Percentiles rank a stretch among this genome's conserved stretches.
Conservation (phyloP, 768 basidiomycete genomes). For the Filobasidium wieringae region DNA sequence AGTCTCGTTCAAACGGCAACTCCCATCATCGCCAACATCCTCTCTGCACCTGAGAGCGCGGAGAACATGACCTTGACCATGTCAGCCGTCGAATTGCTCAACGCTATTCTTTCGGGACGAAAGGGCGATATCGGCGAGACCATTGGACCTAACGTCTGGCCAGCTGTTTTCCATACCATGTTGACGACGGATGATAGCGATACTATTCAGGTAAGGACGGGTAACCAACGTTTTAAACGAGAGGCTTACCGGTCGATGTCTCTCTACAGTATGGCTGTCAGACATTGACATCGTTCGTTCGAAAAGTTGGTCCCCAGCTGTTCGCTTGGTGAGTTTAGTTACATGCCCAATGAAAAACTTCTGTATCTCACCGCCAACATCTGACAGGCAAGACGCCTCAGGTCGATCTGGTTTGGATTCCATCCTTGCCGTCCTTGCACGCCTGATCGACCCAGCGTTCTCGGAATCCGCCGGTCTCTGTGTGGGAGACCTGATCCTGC, state of each 20-base stretch:
- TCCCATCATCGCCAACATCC: constrained; percentile 57
- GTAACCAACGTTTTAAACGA: background rate
- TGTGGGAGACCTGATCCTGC: constrained; percentile 89
- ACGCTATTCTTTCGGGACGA: constrained; percentile 58
- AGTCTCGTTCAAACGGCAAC: constrained; percentile 61
- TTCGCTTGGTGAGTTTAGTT: constrained; percentile 50
- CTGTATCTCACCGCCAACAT: too few species aligned
- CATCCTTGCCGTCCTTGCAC: constrained; percentile 63
- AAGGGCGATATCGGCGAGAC: constrained; percentile 58
- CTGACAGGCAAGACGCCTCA: constrained; percentile 44
- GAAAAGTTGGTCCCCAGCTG: constrained; percentile 75
- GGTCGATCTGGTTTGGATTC: constrained; percentile 66
- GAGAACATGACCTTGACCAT: constrained; percentile 61
- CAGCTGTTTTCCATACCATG: constrained; percentile 60
- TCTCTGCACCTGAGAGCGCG: constrained; percentile 44
- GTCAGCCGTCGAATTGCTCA: constrained; percentile 70
- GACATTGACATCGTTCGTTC: constrained; percentile 68
- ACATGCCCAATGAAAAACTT: too few species aligned
- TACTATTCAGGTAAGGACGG: constrained; percentile 41
- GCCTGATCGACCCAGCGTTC: constrained; percentile 57
- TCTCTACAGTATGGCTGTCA: constrained; percentile 20
- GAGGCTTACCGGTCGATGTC: background rate
- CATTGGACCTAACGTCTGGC: constrained; percentile 64
- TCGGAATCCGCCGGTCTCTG: constrained; percentile 88
- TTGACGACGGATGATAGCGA: constrained; percentile 70